Evolutionary conservation across 331 rosid species (phyloP).

Genomic region (Telfairia occidentalis): DNA sequence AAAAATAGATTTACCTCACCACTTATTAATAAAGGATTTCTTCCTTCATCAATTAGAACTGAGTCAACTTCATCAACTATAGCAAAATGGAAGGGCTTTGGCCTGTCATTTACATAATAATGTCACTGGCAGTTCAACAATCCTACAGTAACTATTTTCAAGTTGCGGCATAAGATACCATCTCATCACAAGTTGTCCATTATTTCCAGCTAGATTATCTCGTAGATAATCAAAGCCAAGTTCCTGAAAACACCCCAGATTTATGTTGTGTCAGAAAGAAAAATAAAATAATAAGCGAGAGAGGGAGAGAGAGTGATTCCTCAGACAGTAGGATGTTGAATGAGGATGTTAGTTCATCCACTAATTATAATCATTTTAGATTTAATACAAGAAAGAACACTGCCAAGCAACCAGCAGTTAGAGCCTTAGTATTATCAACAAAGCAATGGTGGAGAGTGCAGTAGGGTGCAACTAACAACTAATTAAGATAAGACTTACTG

Average conservation of each 20-base stretch:
- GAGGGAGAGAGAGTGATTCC: constrained; percentile 4
- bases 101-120: constrained; percentile 42
- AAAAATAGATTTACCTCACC: constrained; percentile 55
- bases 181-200: constrained; percentile 85
- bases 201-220: constrained; percentile 86
- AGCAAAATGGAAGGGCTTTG: constrained; percentile 92
- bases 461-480: not conserved
- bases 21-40: constrained; percentile 92
- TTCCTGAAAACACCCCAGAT: constrained; percentile 38
- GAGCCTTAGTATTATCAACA: not conserved
- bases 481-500: constrained; percentile 47
- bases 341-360: constrained; percentile 2
- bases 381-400: not conserved
- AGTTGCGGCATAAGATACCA: constrained; percentile 40
- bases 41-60: constrained; percentile 91
- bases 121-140: constrained; percentile 10
- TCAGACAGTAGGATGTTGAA: not conserved
- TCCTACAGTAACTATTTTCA: not conserved
- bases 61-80: constrained; percentile 98
- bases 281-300: no score
- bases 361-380: not conserved
- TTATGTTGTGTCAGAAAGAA: constrained; percentile 13
- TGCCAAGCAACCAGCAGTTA: not conserved
- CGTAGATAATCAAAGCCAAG: constrained; percentile 97
- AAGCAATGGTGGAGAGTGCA: constrained; percentile 1